Conservation (phyloP, 2,329 filamentous ascomycete species). For the Aspergillus ibericus region DNA sequence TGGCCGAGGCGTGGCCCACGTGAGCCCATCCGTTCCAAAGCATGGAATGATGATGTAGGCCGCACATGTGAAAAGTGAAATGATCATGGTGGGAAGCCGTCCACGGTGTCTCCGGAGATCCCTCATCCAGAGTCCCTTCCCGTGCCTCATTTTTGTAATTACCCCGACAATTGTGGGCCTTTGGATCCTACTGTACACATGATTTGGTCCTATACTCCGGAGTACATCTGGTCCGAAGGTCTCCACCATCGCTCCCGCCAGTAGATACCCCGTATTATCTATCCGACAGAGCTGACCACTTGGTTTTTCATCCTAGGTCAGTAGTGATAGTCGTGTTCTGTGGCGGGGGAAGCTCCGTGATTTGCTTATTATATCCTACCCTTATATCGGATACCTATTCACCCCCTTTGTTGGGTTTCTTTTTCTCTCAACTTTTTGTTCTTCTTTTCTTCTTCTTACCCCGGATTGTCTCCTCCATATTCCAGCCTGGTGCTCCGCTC, state of each 20-base stretch:
- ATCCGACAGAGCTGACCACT: neutral
- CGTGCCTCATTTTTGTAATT: neutral
- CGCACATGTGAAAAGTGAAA: neutral
- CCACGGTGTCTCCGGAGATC: neutral
- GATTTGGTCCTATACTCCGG: neutral
- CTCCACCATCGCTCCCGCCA: neutral
- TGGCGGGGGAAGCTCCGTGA: neutral
- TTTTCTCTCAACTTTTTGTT: constrained; percentile 8
- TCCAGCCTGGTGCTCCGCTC: too few relatives aligned
- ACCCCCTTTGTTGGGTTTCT: neutral
- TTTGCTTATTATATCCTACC: constrained; percentile 9
- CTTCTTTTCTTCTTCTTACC: neutral
- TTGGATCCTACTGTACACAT: neutral
- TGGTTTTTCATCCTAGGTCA: neutral
- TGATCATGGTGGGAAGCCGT: too few relatives aligned
- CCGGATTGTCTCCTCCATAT: neutral
- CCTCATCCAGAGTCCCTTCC: neutral
- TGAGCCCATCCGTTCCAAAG: neutral
- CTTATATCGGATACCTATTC: neutral
- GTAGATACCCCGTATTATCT: neutral
- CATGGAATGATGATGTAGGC: neutral
- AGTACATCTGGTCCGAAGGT: neutral
- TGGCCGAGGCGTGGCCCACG: constrained; percentile 7
- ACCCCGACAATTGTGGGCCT: neutral
- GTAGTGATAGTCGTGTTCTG: neutral